Conservation (phyloP, 768 basidiomycete genomes). For the Boletus eberwhitei region DNA sequence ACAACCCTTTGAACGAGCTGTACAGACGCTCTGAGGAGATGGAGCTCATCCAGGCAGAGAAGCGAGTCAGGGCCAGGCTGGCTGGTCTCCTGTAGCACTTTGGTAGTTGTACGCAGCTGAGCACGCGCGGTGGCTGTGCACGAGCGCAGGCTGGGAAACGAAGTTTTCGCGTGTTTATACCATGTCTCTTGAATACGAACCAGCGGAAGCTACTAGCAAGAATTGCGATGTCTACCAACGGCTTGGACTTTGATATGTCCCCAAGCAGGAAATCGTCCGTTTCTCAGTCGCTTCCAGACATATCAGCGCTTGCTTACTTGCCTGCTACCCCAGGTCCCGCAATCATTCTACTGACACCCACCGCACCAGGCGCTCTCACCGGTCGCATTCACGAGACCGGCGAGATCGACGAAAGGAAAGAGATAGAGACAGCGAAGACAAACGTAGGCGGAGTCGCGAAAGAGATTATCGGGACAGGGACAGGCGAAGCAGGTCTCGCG, state of each 20-base stretch:
- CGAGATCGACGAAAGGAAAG: slow-evolving; percentile 43
- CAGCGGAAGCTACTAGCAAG: slow-evolving; percentile 5
- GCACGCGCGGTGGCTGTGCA: slow-evolving; percentile 23
- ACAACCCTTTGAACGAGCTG: slow-evolving; percentile 53
- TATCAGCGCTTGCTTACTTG: slow-evolving; percentile 4
- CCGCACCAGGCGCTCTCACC: slow-evolving; percentile 67
- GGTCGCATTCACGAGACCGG: slow-evolving; percentile 63
- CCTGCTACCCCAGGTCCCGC: slow-evolving; percentile 47
- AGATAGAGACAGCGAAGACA: slow-evolving; percentile 56
- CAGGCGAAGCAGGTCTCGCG: slow-evolving; percentile 46
- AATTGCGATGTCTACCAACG: slow-evolving; percentile 44
- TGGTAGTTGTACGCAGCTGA: not conserved
- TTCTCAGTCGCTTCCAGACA: slow-evolving; percentile 12
- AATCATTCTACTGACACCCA: slow-evolving; percentile 77
- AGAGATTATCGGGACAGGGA: slow-evolving; percentile 48
- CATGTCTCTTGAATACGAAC: slow-evolving; percentile 9
- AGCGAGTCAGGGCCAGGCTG: slow-evolving; percentile 50
- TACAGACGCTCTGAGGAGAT: slow-evolving; percentile 49
- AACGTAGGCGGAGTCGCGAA: slow-evolving; percentile 62
- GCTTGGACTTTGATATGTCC: slow-evolving; percentile 63
- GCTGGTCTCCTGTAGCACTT: slow-evolving; percentile 35
- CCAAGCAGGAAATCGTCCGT: slow-evolving; percentile 61
- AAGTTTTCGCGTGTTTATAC: slow-evolving; percentile 36
- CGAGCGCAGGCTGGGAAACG: slow-evolving; percentile 13
- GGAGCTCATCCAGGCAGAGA: slow-evolving; percentile 58